phyloP scores from a whole-genome alignment of 768 basidiomycete species.

The Boletus barrowsii region DNA sequence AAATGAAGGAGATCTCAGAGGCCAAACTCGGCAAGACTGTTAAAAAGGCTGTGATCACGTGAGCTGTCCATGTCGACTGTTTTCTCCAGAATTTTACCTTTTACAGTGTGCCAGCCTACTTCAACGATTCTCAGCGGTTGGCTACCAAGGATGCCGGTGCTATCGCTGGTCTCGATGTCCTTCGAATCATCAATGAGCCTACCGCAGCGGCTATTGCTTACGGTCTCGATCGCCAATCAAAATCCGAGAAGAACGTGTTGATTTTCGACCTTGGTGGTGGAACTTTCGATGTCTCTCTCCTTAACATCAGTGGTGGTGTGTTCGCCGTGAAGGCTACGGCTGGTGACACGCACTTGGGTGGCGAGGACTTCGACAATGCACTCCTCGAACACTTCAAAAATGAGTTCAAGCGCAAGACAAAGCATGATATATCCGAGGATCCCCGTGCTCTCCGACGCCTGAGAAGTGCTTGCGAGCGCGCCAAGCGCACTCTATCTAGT shows the following conservation, averaged over 20 bases:
- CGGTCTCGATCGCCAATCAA: slow-evolving; percentile 94
- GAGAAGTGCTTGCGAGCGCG: slow-evolving; percentile 97
- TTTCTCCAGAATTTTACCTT: slow-evolving; percentile 1
- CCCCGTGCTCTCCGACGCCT: slow-evolving; percentile 95
- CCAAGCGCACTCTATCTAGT: slow-evolving; percentile 97
- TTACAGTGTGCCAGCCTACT: slow-evolving; percentile 91
- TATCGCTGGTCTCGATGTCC: slow-evolving; percentile 97
- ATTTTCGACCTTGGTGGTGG: slow-evolving; percentile 99
- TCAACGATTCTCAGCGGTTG: slow-evolving; percentile 99
- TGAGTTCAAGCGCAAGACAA: slow-evolving; percentile 98
- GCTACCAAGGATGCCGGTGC: slow-evolving; percentile 99
- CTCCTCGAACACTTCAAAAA: slow-evolving; percentile 98
- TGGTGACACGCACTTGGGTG: slow-evolving; percentile 98
- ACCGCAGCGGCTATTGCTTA: slow-evolving; percentile 99
- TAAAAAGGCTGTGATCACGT: slow-evolving; percentile 99
- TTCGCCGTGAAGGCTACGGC: slow-evolving; percentile 99
- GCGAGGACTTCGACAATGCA: slow-evolving; percentile 99
- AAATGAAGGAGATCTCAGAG: slow-evolving; percentile 99
- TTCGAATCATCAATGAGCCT: slow-evolving; percentile 99
- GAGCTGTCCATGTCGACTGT: slow-evolving; percentile 32
- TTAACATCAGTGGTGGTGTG: slow-evolving; percentile 97
- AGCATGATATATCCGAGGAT: slow-evolving; percentile 96
- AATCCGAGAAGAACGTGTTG: slow-evolving; percentile 95
- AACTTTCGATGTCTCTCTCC: slow-evolving; percentile 99
- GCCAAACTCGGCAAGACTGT: slow-evolving; percentile 98